These are phyloP conservation scores for Calonectria honghensis DNA, from an alignment of 2,329 filamentous ascomycete genomes.

Conservation along the genomic window DNA sequence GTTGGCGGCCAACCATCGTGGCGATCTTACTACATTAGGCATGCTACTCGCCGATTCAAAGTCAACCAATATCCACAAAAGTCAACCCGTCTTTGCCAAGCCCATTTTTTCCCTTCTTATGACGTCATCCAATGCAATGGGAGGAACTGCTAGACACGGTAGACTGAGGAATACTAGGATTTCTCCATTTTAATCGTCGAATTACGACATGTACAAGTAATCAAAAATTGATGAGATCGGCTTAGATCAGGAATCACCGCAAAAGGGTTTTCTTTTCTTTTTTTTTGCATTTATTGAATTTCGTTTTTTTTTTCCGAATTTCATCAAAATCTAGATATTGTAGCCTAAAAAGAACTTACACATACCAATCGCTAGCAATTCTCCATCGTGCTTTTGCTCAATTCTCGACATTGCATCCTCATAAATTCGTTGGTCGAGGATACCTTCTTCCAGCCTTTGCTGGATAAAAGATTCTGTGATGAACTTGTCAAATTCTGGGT, in stretches of 20 bases:
- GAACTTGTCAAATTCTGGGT: slow-evolving; percentile 40
- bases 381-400: slow-evolving; percentile 40
- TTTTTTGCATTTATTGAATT: neutral
- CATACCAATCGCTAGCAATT: slow-evolving; percentile 13
- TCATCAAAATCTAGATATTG: slow-evolving; percentile 2
- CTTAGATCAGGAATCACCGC: neutral
- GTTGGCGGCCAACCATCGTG: slow-evolving; percentile 11
- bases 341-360: slow-evolving; percentile 36
- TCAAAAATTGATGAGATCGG: neutral
- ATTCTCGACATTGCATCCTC: slow-evolving; percentile 38
- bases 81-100: neutral
- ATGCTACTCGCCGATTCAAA: slow-evolving; percentile 2
- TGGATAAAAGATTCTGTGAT: slow-evolving; percentile 33
- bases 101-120: neutral
- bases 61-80: neutral
- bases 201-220: neutral
- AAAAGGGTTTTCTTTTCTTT: neutral
- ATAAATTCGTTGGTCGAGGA: slow-evolving; percentile 13
- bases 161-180: too few species aligned
- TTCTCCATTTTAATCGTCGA: neutral
- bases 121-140: neutral
- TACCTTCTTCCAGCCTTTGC: slow-evolving; percentile 33
- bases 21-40: slow-evolving; percentile 15
- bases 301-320: neutral
- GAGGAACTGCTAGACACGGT: neutral